Percentiles rank a stretch among this genome's conserved stretches.
Conservation (phyloP, 768 basidiomycete genomes). For the Peribolospora baueri region DNA sequence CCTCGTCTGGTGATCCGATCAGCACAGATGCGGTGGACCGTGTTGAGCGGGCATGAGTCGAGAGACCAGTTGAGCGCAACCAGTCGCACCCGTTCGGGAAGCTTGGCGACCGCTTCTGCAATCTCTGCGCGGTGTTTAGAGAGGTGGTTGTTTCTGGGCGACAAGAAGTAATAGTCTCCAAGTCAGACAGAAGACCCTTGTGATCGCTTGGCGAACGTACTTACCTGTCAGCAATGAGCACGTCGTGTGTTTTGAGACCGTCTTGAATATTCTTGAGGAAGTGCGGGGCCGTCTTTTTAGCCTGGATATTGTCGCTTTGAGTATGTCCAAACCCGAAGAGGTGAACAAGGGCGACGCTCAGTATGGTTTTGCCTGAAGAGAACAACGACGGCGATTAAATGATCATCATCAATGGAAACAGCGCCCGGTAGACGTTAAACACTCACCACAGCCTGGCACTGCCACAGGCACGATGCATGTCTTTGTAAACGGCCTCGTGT, state of each 20-base stretch:
- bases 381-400: neutral
- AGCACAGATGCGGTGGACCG: slow-evolving; percentile 47
- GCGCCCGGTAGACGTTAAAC: neutral
- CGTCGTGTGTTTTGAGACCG: slow-evolving; percentile 36
- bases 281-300: slow-evolving; percentile 36
- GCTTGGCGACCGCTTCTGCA: slow-evolving; percentile 28
- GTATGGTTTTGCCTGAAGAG: slow-evolving; percentile 56
- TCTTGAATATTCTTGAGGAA: slow-evolving; percentile 32
- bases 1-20: slow-evolving; percentile 54
- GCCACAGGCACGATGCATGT: slow-evolving; percentile 71
- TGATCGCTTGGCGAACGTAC: slow-evolving; percentile 11
- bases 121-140: slow-evolving; percentile 50
- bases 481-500: slow-evolving; percentile 24
- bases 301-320: slow-evolving; percentile 69
- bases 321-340: slow-evolving; percentile 76
- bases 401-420: neutral
- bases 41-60: slow-evolving; percentile 26
- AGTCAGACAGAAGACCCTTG: neutral
- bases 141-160: slow-evolving; percentile 61
- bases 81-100: slow-evolving; percentile 29
- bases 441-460: slow-evolving; percentile 74
- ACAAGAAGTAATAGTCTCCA: neutral
- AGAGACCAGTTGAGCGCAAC: slow-evolving; percentile 59
- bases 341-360: slow-evolving; percentile 49
- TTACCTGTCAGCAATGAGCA: slow-evolving; percentile 85